Evolutionary conservation across 2,329 filamentous ascomycete species (phyloP).

Genomic region (Colletotrichum melonis): DNA sequence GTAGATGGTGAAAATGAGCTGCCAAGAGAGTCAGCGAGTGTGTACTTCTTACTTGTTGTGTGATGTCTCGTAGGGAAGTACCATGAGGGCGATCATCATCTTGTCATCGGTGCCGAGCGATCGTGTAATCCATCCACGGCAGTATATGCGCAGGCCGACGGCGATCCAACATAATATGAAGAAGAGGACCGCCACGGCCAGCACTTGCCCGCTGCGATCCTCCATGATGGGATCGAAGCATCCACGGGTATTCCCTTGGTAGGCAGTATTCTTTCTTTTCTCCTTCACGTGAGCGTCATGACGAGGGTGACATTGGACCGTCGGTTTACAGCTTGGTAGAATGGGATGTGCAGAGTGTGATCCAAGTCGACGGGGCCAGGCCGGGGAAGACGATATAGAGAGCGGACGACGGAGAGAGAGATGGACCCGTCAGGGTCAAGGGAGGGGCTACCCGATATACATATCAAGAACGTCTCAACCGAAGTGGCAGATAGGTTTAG

Average conservation of each 20-base stretch:
- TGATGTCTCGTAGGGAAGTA: slow-evolving; percentile 34
- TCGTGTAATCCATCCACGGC: slow-evolving; percentile 46
- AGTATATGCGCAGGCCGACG: slow-evolving; percentile 45
- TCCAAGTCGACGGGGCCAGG: slow-evolving; percentile 13
- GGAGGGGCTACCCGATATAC: slow-evolving; percentile 19
- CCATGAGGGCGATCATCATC: slow-evolving; percentile 46
- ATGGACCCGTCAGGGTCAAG: slow-evolving; percentile 18
- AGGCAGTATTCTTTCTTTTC: not conserved
- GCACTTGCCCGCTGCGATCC: slow-evolving; percentile 41
- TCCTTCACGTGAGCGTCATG: slow-evolving; percentile 23
- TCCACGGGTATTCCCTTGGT: slow-evolving; percentile 1
- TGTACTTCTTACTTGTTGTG: not conserved
- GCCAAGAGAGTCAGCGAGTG: slow-evolving; percentile 13
- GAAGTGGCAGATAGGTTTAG: slow-evolving; percentile 20
- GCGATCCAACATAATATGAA: slow-evolving; percentile 47
- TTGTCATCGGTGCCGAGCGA: slow-evolving; percentile 47
- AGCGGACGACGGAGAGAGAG: not conserved
- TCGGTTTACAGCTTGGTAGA: not conserved
- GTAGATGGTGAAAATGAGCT: slow-evolving; percentile 41
- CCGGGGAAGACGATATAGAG: not conserved
- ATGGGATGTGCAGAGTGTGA: slow-evolving; percentile 20
- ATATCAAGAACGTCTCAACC: slow-evolving; percentile 12
- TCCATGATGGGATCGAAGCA: slow-evolving; percentile 22
- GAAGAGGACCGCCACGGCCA: slow-evolving; percentile 45
- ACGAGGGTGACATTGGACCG: slow-evolving; percentile 1